Base-by-base conservation (phyloP, 768 basidiomycete species). In the Glaciozyma martinii region DNA sequence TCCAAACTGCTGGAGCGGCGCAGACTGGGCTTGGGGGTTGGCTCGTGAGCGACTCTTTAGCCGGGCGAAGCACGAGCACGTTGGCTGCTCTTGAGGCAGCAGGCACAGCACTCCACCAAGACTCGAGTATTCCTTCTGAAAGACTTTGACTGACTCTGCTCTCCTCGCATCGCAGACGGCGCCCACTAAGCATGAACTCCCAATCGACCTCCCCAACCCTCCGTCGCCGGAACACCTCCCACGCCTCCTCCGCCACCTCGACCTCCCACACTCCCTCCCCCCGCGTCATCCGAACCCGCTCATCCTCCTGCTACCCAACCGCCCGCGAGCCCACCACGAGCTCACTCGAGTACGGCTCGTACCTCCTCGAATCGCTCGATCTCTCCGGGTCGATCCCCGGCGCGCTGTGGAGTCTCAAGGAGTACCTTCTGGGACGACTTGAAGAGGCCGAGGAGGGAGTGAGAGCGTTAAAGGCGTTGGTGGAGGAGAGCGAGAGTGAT, bases 341-440 rank as follows among this genome's bases (percentile, higher is more conserved):
- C 6, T 27, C 53, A 3, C 18, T 32, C 53, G 16, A 30, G 27
- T 54, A 54, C 53, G 53, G 53, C 13, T 57, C 56, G 19, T 32
- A 40, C 23, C 62, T 66, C 13, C 60, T 70, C 50, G 46, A 66
- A 6, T 65, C 62, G 52, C 60, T 70, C 25, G 68, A 70, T 33
- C 33, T 70, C 29, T 40, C 64, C 61, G 16, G 58, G 56, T 13
- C 55, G 56, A 30, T 55, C 60, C 37, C 37, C 15, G 37, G 37
- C 10, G 37, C 37, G 12, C 37, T 40, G 21, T 3, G 32, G 27
- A 33, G 56, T 42, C 23, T 70, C 21, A 55, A 47, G 30, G 52
- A 62, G 27, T 65, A 59, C 60, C 57, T 70, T 25, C 29, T 44
- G 2, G 60, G 60, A 43, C 59, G 54, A 40, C 32, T 70, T 29